Conservation (phyloP, 306 rosid genomes). For the Cucurbita moschata region DNA sequence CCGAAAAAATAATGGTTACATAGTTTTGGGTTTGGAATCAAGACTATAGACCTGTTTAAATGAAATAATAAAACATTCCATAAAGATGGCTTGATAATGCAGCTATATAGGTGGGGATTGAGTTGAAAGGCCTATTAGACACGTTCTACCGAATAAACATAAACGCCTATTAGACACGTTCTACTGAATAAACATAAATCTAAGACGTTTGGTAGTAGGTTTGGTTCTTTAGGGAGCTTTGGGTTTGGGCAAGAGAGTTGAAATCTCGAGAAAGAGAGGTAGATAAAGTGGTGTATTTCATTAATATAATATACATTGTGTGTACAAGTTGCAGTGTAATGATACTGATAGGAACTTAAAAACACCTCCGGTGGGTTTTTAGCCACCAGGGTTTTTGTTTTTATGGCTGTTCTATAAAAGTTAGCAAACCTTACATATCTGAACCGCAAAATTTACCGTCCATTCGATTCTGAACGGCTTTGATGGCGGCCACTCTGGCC, state of each 20-base stretch:
- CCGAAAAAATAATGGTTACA: not conserved
- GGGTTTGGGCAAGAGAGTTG: too few relatives aligned
- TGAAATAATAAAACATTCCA: not conserved
- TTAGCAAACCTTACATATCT: conserved; percentile 25
- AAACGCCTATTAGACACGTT: not conserved
- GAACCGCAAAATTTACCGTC: conserved; percentile 29
- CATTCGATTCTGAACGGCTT: not conserved
- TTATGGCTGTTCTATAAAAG: conserved; percentile 17
- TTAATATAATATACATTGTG: conserved; percentile 6
- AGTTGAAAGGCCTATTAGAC: not conserved
- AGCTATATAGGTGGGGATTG: not conserved
- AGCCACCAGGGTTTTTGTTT: not conserved
- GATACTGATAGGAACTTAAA: not conserved
- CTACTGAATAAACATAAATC: too few relatives aligned
- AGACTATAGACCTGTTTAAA: not conserved
- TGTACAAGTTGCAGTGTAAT: conserved; percentile 3
- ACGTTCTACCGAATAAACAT: too few relatives aligned
- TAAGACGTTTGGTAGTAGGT: too few relatives aligned
- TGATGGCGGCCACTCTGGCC: conserved; percentile 31
- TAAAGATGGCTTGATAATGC: not conserved
- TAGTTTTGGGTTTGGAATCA: not conserved
- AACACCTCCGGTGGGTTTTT: conserved; percentile 1
- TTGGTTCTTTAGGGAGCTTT: too few relatives aligned
- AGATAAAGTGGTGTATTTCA: not conserved
- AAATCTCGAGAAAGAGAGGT: too few relatives aligned